Evolutionary conservation across 768 basidiomycete species (phyloP).

Genomic region (Fomitopsis serialis): DNA sequence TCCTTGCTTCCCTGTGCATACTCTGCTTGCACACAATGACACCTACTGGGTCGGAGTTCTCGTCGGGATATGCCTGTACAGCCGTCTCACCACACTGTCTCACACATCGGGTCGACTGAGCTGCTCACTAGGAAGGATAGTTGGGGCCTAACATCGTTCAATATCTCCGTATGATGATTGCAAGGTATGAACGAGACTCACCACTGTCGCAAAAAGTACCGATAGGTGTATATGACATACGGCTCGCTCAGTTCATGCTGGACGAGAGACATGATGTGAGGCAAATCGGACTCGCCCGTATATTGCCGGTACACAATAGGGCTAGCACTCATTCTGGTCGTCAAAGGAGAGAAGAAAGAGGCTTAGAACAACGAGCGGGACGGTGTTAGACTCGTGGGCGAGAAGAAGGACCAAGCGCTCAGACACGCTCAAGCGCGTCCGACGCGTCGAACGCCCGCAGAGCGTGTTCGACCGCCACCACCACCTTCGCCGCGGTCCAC

Average conservation of each 20-base stretch:
- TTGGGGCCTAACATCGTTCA: constrained; percentile 62
- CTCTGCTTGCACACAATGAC: constrained; percentile 98
- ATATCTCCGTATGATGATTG: constrained; percentile 24
- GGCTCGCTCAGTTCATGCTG: constrained; percentile 93
- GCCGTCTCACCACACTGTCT: constrained; percentile 19
- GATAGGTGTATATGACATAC: constrained; percentile 93
- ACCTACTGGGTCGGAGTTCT: constrained; percentile 64
- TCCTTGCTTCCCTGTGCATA: constrained; percentile 65
- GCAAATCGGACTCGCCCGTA: constrained; percentile 70
- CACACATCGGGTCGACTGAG: neutral
- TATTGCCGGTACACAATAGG: constrained; percentile 66
- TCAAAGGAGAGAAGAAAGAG: neutral
- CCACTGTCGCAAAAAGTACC: constrained; percentile 97
- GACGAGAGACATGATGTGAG: constrained; percentile 80
- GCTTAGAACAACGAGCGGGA: neutral
- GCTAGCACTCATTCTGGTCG: constrained; percentile 8
- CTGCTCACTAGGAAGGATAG: constrained; percentile 68
- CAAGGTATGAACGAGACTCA: constrained; percentile 33
- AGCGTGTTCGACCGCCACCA: constrained; percentile 7
- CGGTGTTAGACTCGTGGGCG: neutral
- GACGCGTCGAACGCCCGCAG: constrained; percentile 7
- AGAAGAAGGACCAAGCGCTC: neutral
- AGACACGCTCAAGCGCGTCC: constrained; percentile 2
- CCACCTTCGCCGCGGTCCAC: constrained; percentile 1
- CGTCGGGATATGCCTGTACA: constrained; percentile 52